Base-by-base conservation (phyloP, 1,284 basidiomycete species). In the Microbotryum intermedium region DNA sequence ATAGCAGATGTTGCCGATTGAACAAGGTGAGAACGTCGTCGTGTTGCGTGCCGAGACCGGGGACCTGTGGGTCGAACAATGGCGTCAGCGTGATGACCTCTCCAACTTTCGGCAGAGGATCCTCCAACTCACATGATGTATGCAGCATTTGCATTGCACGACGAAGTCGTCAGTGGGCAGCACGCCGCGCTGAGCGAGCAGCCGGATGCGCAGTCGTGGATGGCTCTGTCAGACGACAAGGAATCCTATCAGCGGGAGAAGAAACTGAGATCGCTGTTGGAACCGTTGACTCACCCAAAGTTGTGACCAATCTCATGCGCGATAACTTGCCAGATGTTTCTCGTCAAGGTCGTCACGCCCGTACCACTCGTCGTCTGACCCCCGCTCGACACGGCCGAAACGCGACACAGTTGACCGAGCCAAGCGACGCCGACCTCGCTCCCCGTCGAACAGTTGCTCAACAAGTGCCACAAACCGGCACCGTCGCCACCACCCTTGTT, bases 381-480 rank as follows among this genome's bases (percentile, higher is more conserved):
- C 20, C 55, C 50, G n/a, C 45, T 55, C 11, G 45, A 30, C 30
- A 39, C 50, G 39, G 61, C 58, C 18, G 55, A 53, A 2, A 64
- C 68, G 34, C 61, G 54, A 53, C 71, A 87, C 71, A 90, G 72
- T 29, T 87, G 88, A 21, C 82, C 86, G 2, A 91, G 80, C 90
- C 90, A 94, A 4, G 90, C 90, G 57, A 93, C 89, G 42, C 90
- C 90, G 55, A 92, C 87, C 76, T 92, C 89, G 62, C 83, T 81
- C 45, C 87, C 87, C 6, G 86, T 86, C 18, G 86, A 83, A 74
- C 90, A 90, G 21, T 86, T 86, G 65, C 86, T 90, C 84, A 93
- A 86, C 16, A 95, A 77, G 76, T 93, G 90, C 88, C 90, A 93
- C 28, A 95, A 78, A 1, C 90, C 91, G 8, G 71, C 71, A 2